phyloP scores from a whole-genome alignment of 306 rosid genomes.

The Amphicarpaea edgeworthii region DNA sequence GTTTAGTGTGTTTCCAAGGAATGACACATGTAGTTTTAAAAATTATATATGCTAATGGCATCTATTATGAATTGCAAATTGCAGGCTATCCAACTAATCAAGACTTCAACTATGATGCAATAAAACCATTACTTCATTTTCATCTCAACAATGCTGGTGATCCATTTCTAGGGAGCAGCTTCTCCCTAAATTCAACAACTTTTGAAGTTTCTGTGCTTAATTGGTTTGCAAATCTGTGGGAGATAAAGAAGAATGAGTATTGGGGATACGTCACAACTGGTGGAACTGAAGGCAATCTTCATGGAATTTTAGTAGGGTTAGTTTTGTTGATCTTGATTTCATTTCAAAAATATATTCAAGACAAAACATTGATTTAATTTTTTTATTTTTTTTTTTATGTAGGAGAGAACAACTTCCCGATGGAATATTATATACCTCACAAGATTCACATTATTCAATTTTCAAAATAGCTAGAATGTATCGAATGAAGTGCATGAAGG shows the following conservation, averaged over 20 bases:
- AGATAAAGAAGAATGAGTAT: constrained; percentile 64
- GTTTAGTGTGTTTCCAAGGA: background rate
- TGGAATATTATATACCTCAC: constrained; percentile 73
- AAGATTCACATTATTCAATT: constrained; percentile 77
- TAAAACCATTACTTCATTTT: constrained; percentile 63
- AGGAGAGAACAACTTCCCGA: constrained; percentile 76
- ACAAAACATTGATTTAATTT: background rate
- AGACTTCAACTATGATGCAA: constrained; percentile 64
- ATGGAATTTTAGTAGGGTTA: constrained; percentile 75
- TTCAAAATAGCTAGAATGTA: constrained; percentile 82
- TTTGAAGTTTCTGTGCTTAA: constrained; percentile 75
- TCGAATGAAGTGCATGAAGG: constrained; percentile 72
- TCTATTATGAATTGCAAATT: background rate
- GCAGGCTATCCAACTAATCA: constrained; percentile 46
- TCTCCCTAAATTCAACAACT: constrained; percentile 58
- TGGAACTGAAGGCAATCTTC: constrained; percentile 84
- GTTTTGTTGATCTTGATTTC: background rate
- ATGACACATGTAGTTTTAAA: too few relatives aligned
- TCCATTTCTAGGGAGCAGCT: constrained; percentile 67
- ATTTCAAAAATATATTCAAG: background rate
- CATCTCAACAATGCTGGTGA: constrained; percentile 74
- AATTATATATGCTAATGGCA: background rate
- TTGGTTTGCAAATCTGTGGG: constrained; percentile 82
- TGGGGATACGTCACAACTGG: constrained; percentile 84
- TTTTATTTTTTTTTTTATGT: background rate